Percentiles rank a stretch among this genome's conserved stretches.
Conservation (phyloP, 1,139 yeast genomes). For the Kodamaea alishanica region DNA sequence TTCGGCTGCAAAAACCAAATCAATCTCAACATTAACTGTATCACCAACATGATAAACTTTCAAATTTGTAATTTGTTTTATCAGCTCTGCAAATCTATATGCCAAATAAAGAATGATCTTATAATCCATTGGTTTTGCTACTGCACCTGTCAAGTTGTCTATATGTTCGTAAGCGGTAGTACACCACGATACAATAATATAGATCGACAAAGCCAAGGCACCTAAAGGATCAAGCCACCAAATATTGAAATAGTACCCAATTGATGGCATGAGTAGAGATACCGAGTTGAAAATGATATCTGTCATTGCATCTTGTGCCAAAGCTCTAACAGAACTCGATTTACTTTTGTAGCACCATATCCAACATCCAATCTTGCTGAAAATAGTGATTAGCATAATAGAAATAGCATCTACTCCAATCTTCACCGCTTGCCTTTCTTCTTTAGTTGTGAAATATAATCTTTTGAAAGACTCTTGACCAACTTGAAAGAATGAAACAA, state of each 20-base stretch:
- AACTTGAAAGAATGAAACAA: slow-evolving; percentile 69
- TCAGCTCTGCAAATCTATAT: slow-evolving; percentile 64
- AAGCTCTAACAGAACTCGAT: slow-evolving; percentile 70
- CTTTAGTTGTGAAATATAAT: slow-evolving; percentile 28
- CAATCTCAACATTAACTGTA: slow-evolving; percentile 71
- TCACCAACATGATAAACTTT: slow-evolving; percentile 81
- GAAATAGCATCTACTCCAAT: slow-evolving; percentile 52
- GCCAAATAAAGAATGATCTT: slow-evolving; percentile 67
- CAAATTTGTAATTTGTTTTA: slow-evolving; percentile 60
- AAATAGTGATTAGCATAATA: slow-evolving; percentile 63
- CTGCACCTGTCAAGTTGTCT: slow-evolving; percentile 70
- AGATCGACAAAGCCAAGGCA: slow-evolving; percentile 59
- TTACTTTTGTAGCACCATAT: slow-evolving; percentile 60
- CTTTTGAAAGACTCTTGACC: slow-evolving; percentile 57
- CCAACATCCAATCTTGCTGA: slow-evolving; percentile 59
- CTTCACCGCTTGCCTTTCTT: slow-evolving; percentile 36
- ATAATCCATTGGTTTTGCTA: slow-evolving; percentile 60
- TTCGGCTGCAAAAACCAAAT: slow-evolving; percentile 55
- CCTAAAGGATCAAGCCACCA: slow-evolving; percentile 82
- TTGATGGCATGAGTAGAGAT: slow-evolving; percentile 65
- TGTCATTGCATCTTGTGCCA: slow-evolving; percentile 79
- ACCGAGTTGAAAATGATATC: slow-evolving; percentile 65
- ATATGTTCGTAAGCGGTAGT: slow-evolving; percentile 66
- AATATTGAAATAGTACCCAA: slow-evolving; percentile 47
- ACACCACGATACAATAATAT: slow-evolving; percentile 64